Evolutionary conservation across 2,329 filamentous ascomycete species (phyloP).

Genomic region (Pyrenochaeta sp.): DNA sequence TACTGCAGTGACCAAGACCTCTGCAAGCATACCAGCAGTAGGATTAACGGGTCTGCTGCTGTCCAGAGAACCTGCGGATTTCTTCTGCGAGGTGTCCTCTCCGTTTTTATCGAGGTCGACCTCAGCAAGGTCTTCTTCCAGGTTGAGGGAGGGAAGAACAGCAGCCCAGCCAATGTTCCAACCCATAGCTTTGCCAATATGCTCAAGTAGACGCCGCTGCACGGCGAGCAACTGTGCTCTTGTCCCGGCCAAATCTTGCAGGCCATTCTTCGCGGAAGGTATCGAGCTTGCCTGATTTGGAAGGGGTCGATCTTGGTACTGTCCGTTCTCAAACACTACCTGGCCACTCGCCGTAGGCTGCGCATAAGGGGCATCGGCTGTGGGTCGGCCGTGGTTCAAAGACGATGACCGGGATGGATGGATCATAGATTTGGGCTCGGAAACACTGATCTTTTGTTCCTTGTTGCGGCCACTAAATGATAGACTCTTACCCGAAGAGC

Average conservation of each 20-base stretch:
- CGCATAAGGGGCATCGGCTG: slow-evolving; percentile 45
- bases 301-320: slow-evolving; percentile 42
- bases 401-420: slow-evolving; percentile 73
- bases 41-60: slow-evolving; percentile 10
- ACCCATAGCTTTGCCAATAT: slow-evolving; percentile 72
- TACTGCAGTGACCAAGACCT: slow-evolving; percentile 43
- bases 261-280: slow-evolving; percentile 60
- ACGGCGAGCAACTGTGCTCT: slow-evolving; percentile 83
- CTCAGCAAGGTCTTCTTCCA: slow-evolving; percentile 45
- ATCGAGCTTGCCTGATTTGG: slow-evolving; percentile 30
- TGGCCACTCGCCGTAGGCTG: slow-evolving; percentile 38
- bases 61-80: slow-evolving; percentile 10
- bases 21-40: slow-evolving; percentile 41
- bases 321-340: slow-evolving; percentile 51
- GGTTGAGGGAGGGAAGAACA: slow-evolving; percentile 34
- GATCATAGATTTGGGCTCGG: slow-evolving; percentile 75
- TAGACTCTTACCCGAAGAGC: slow-evolving; percentile 56
- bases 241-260: slow-evolving; percentile 82
- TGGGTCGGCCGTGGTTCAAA: slow-evolving; percentile 53
- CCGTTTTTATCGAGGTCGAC: slow-evolving; percentile 45
- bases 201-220: slow-evolving; percentile 80
- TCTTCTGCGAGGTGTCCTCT: slow-evolving; percentile 21
- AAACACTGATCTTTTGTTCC: slow-evolving; percentile 69
- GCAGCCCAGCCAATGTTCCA: slow-evolving; percentile 81
- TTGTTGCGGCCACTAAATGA: slow-evolving; percentile 58